Base-by-base conservation (phyloP, 2,329 filamentous ascomycete species). In the Aspergillus udagawae region DNA sequence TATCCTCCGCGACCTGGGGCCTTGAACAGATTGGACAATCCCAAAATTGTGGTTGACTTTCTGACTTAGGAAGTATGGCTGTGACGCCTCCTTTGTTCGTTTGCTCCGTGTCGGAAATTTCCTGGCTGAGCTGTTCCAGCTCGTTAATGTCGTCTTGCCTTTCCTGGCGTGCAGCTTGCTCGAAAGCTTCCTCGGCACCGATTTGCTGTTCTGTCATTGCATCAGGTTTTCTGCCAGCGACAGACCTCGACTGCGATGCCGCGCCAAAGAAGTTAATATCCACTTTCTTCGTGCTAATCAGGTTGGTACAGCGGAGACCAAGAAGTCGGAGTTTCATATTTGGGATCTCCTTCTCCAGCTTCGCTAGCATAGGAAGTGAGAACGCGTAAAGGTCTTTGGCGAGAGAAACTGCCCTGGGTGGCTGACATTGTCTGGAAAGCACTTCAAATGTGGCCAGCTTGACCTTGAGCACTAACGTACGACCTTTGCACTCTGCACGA, bases 401-500 rank as follows among this genome's bases (percentile, higher is more conserved):
- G 5, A 82, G 78, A 51, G 77, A 82, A 1, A 97, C 81, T 0
- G 92, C 86, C 62, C 87, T 89, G 0, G 90, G 88, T 2, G 87
- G 83, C 84, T 5, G 85, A 83, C 54, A 58, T 70, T 99, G 94
- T 32, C 94, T 82, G 0, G 92, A 96, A 52, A 91, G 83, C 21
- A 97, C 90, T 72, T 97, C 92, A 66, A 93, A 99, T 0, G 92
- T 96, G 71, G 97, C 91, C 7, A 97, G 78, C 71, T 99, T 99
- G 62, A 97, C 83, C 73, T 99, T 99, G 38, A 99, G 78, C 23
- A 91, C 91, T 1, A 99, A 77, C 0, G 93, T 97, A n/a, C 91
- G 85, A 0, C 93, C 93, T 73, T 93, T 96, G 75, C 90, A 91
- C 62, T 90, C 84, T 1, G 90, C 91, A 27, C 86, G 83, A 57